These are phyloP conservation scores for Steccherinum ochraceum DNA, from an alignment of 768 basidiomycete species.

Conservation along the genomic window DNA sequence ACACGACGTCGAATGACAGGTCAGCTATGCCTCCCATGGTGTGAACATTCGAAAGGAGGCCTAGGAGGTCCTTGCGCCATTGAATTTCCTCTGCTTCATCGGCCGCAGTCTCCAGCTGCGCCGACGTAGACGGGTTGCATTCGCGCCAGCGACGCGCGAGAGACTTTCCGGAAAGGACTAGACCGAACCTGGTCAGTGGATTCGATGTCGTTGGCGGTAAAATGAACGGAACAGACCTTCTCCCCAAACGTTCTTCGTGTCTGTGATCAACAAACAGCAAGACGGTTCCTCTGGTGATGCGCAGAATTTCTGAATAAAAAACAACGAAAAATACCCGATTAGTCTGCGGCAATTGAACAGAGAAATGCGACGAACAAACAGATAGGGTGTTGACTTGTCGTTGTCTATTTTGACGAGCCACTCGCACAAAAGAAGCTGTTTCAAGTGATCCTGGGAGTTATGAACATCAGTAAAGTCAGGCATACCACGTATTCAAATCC, in stretches of 20 bases:
- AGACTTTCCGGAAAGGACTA: conserved; percentile 32
- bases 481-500: background rate
- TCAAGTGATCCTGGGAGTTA: conserved; percentile 44
- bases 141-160: conserved; percentile 66
- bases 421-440: conserved; percentile 54
- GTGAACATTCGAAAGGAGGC: conserved; percentile 52
- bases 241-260: conserved; percentile 68
- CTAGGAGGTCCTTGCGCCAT: conserved; percentile 53
- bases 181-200: background rate
- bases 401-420: conserved; percentile 69
- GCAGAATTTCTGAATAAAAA: conserved; percentile 72
- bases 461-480: background rate
- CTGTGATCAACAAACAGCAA: conserved; percentile 61
- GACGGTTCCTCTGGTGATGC: conserved; percentile 47
- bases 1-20: conserved; percentile 50
- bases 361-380: conserved; percentile 48
- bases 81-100: conserved; percentile 43
- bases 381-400: conserved; percentile 56
- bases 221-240: conserved; percentile 48
- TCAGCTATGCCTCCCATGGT: conserved; percentile 56
- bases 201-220: background rate
- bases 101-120: conserved; percentile 16
- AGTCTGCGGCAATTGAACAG: no score
- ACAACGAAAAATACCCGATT: no score
- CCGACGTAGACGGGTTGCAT: conserved; percentile 37